Evolutionary conservation across 768 basidiomycete genomes (phyloP).

Genomic region (Plicaturopsis crispa): DNA sequence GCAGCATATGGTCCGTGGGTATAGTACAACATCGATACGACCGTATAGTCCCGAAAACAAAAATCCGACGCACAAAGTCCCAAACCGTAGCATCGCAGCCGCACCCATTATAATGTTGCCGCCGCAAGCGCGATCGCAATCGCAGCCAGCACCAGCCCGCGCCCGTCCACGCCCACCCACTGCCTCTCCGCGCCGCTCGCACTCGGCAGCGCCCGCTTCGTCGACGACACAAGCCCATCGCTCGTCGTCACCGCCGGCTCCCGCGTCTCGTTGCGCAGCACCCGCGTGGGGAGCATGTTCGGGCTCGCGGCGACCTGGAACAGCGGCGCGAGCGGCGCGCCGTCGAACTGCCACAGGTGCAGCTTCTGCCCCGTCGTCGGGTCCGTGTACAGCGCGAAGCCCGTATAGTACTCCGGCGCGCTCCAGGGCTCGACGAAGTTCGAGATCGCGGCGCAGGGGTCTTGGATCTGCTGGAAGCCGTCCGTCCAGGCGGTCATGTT

Average conservation of each 20-base stretch:
- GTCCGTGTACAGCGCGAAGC: slow-evolving; percentile 74
- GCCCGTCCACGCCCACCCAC: too few relatives aligned
- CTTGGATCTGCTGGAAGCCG: slow-evolving; percentile 92
- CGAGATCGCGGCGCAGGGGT: slow-evolving; percentile 83
- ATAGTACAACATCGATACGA: too few relatives aligned
- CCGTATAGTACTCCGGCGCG: slow-evolving; percentile 52
- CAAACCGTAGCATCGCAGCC: too few relatives aligned
- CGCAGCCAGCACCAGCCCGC: too few relatives aligned
- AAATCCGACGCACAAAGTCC: too few relatives aligned
- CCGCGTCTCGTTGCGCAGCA: slow-evolving; percentile 46
- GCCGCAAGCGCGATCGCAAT: too few relatives aligned
- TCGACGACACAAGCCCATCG: too few relatives aligned
- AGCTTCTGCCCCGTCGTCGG: slow-evolving; percentile 53
- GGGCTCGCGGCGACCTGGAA: slow-evolving; percentile 64
- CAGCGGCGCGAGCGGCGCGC: slow-evolving; percentile 65
- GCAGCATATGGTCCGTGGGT: too few relatives aligned
- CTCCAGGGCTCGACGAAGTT: slow-evolving; percentile 86
- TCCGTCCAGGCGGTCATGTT: slow-evolving; percentile 68
- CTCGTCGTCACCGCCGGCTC: not conserved
- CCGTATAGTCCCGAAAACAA: too few relatives aligned
- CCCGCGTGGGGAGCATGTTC: slow-evolving; percentile 77
- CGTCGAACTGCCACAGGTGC: slow-evolving; percentile 74
- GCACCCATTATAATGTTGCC: too few relatives aligned
- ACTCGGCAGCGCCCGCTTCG: too few relatives aligned
- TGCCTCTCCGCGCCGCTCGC: too few relatives aligned